Evolutionary conservation across 164 flowering plant species (phyloP).

Genomic region (Vitis rotundifolia): DNA sequence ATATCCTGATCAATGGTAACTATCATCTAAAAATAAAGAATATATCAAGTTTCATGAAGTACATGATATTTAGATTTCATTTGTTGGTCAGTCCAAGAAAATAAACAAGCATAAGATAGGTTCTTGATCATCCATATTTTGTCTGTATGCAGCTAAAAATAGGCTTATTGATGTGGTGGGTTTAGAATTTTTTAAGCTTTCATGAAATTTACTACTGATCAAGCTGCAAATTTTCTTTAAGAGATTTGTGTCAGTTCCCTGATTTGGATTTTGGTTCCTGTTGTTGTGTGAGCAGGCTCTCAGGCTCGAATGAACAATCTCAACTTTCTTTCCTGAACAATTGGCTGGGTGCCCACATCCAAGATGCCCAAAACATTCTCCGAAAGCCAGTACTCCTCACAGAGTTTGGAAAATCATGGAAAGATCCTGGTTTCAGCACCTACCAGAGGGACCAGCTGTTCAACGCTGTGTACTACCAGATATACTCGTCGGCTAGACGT

Average conservation of each 20-base stretch:
- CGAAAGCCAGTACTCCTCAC: slow-evolving; percentile 58
- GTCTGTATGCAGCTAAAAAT: not conserved
- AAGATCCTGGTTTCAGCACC: slow-evolving; percentile 50
- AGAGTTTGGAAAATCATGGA: slow-evolving; percentile 70
- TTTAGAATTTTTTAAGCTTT: not conserved
- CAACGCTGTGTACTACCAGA: slow-evolving; percentile 49
- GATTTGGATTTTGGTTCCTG: not conserved
- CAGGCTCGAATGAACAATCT: slow-evolving; percentile 42
- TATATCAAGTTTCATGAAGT: not conserved
- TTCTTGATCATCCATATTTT: too few species aligned
- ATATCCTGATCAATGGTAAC: slow-evolving; percentile 77
- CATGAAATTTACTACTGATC: not conserved
- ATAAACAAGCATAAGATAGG: too few species aligned
- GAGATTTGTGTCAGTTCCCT: not conserved
- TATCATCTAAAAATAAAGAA: not conserved
- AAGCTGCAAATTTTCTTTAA: not conserved
- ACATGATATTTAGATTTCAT: not conserved
- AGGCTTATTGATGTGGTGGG: not conserved
- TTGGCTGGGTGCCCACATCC: slow-evolving; percentile 60
- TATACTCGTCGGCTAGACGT: slow-evolving; percentile 58
- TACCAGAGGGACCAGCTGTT: slow-evolving; percentile 55
- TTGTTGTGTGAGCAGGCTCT: slow-evolving; percentile 42
- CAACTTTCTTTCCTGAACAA: slow-evolving; percentile 61
- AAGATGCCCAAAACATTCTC: slow-evolving; percentile 59
- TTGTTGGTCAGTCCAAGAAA: too few species aligned